Evolutionary conservation across 2,329 filamentous ascomycete species (phyloP).

Genomic region (Cordyceps cateniannulata): DNA sequence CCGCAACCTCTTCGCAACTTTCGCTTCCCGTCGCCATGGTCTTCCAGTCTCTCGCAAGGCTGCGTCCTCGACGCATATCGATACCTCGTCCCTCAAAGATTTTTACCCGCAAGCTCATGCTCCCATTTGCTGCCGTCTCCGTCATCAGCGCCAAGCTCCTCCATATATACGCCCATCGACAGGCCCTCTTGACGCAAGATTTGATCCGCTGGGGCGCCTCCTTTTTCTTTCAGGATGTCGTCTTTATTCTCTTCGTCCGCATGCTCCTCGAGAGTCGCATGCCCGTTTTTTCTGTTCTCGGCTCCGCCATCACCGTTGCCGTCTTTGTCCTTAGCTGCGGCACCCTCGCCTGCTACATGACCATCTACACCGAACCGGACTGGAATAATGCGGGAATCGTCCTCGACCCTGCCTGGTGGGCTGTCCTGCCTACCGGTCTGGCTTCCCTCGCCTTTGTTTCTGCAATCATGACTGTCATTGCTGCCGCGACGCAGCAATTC

Average conservation of each 20-base stretch:
- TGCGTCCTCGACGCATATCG: neutral
- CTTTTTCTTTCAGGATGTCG: conserved; percentile 12
- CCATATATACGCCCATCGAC: conserved; percentile 11
- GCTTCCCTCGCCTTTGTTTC: conserved; percentile 10
- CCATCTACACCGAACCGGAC: conserved; percentile 11
- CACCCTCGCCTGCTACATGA: conserved; percentile 12
- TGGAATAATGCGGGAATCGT: conserved; percentile 12
- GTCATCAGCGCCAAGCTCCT: conserved; percentile 11
- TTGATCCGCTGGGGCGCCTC: conserved; percentile 7
- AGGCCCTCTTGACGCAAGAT: conserved; percentile 2
- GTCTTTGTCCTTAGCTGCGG: conserved; percentile 39
- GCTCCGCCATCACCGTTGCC: conserved; percentile 10
- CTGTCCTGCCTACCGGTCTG: conserved; percentile 9
- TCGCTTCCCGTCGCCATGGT: neutral
- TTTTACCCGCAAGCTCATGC: conserved; percentile 10
- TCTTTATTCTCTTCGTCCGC: conserved; percentile 8
- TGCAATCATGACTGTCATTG: conserved; percentile 1
- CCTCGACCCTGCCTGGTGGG: conserved; percentile 13
- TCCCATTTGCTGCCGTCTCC: conserved; percentile 9
- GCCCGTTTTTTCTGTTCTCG: neutral
- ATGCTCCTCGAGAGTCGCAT: conserved; percentile 8
- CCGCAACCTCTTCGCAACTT: neutral
- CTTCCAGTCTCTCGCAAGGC: neutral
- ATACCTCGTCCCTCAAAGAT: conserved; percentile 11
- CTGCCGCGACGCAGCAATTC: conserved; percentile 10